Base-by-base conservation (phyloP, 2,329 filamentous ascomycete species). In the Epichloe coenophiala region DNA sequence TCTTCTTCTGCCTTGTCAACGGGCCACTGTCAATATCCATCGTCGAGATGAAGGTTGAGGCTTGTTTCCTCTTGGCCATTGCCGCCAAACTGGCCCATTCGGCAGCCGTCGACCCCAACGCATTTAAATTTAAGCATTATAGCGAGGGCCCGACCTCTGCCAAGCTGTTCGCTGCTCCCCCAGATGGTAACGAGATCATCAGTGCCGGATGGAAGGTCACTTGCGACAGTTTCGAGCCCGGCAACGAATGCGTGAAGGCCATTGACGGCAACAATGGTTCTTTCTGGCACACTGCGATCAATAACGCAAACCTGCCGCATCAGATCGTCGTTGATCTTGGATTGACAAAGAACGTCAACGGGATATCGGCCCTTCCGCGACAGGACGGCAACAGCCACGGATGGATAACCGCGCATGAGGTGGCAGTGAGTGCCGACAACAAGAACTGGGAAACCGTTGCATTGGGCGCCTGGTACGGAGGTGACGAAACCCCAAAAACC, bases 301-400 rank as follows among this genome's bases (percentile, higher is more conserved):
- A 41, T 7, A 35, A 39, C 15, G 21, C 52, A 4, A 44, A 45
- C 7, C 53, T 60, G 11, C 61, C 62, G 5, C 63, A 65, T 45
- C 59, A 58, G 47, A 59, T 65, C 12, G 61, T 64, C 12, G 46
- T 65, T n/a, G 62, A 65, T 39, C 56, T 65, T 54, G 56, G 59
- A 11, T 44, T 57, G 17, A 38, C 41, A 27, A 56, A 44, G 31
- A 56, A 61, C 33, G 50, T 65, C 21, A 65, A 62, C 19, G 63
- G 63, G 6, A 41, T 65, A 19, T 60, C 61, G 1, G 61, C 61
- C 39, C 56, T 59, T 23, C 63, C 63, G 12, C 58, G 63, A 5
- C 62, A 63, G 48, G 59, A 61, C 47, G 51, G 49, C 13, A 56
- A 47, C 41, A 35, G 48, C 45, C 23, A 60, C 50, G 61, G 63